Evolutionary conservation across 2,329 filamentous ascomycete genomes (phyloP), one percentile per base, ranked within the genome.

Genomic region (Botrytis sinoallii): DNA sequence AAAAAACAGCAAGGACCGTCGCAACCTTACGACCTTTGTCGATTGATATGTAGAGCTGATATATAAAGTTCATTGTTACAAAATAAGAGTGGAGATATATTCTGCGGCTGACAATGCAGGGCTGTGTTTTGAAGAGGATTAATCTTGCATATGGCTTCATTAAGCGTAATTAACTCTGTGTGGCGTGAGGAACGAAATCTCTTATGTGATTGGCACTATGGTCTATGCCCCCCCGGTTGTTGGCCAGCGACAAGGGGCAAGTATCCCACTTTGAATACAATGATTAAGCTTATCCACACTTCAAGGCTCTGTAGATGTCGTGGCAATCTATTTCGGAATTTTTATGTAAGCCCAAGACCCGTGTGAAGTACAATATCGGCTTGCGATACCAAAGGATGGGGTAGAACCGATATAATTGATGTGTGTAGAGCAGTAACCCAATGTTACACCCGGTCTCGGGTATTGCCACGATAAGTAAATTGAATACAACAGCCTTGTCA

Each of bases 41-140:
- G 14, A 14, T 42, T 73, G 35, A 29, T 48, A 40, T 20, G 32
- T 7, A 46, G 42, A 42, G 40, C 35, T 57, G 7, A 72, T 67
- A 68, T 25, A 68, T 60, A 61, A 61, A 22, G 1, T 38, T 70
- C 29, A 61, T 70, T n/a, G 22, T 35, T n/a, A 25, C 18, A 9
- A n/a, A 32, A 42, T 67, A 57, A 10, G 35, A 25, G 35, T 42
- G 66, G n/a, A 42, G 25, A 40, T 38, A 25, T 42, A 16, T 22
- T n/a, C 25, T 67, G 61, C 70, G 64, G 71, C 71, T 72, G 71
- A 68, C 14, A 44, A 40, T n/a, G 16, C 64, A 60, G 25, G 35
- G 32, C 25, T 48, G 16, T 46, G 55, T 25, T 42, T 25, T 25
- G 42, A 61, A n/a, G 20, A 57, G 61, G 22, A 65, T 22, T 38